Evolutionary conservation across 2,329 filamentous ascomycete genomes (phyloP).

Genomic region (Penicillium sp.): DNA sequence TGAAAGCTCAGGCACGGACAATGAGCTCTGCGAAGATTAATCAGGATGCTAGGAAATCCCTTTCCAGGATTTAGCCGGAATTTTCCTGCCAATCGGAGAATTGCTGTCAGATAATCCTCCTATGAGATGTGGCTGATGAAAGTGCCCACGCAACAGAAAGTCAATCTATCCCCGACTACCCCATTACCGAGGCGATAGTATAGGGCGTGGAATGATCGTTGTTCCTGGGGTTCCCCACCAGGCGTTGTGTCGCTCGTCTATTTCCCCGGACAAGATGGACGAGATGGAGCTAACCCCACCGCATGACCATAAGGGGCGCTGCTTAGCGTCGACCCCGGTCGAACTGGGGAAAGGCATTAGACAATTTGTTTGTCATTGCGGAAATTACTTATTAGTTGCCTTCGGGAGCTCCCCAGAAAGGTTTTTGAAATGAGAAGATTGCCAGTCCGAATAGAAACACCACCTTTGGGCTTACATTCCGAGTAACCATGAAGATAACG

Average conservation of each 20-base stretch:
- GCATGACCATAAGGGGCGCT: not conserved
- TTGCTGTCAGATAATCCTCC: conserved; percentile 17
- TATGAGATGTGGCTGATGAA: conserved; percentile 13
- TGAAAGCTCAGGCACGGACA: not conserved
- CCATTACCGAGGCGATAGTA: conserved; percentile 1
- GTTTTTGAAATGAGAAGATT: not conserved
- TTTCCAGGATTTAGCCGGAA: conserved; percentile 11
- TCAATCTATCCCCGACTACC: conserved; percentile 8
- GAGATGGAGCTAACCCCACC: conserved; percentile 8
- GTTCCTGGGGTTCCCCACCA: conserved; percentile 14
- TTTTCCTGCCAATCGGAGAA: conserved; percentile 28
- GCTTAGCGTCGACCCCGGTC: conserved; percentile 2
- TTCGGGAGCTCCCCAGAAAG: not conserved
- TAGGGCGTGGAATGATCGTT: not conserved
- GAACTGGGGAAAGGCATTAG: not conserved
- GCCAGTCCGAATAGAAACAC: not conserved
- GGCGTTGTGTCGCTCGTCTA: conserved; percentile 1
- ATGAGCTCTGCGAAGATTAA: not conserved
- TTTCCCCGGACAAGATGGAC: conserved; percentile 19
- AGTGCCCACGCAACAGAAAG: conserved; percentile 1
- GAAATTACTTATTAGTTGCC: conserved; percentile 1
- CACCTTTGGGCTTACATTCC: not conserved
- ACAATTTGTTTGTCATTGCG: not conserved
- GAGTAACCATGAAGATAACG: conserved; percentile 27
- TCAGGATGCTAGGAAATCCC: not conserved